Evolutionary conservation across 2,329 filamentous ascomycete species (phyloP).

Genomic region (Ustilaginoidea virens): DNA sequence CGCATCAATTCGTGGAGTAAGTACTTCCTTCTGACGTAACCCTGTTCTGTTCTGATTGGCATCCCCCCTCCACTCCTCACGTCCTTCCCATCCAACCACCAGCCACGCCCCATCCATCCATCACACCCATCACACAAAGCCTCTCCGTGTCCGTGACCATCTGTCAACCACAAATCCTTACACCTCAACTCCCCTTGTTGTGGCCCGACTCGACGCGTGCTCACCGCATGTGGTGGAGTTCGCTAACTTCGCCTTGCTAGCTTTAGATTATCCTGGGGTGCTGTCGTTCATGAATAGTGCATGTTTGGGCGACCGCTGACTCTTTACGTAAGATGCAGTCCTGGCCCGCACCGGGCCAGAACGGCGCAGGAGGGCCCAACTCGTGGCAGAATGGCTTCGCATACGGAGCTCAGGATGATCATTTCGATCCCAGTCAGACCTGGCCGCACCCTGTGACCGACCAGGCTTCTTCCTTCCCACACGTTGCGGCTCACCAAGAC

Average conservation of each 20-base stretch:
- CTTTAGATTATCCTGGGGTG: slow-evolving; percentile 9
- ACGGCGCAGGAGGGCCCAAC: slow-evolving; percentile 19
- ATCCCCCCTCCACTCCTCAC: slow-evolving; percentile 1
- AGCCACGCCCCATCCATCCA: neutral
- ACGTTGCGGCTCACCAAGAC: slow-evolving; percentile 15
- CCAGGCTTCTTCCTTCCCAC: slow-evolving; percentile 16
- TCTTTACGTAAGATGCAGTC: slow-evolving; percentile 22
- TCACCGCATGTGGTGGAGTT: slow-evolving; percentile 8
- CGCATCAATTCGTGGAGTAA: slow-evolving; percentile 2
- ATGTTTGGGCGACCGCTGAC: slow-evolving; percentile 9
- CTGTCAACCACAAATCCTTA: no score
- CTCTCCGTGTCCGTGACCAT: no score
- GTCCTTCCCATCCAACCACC: neutral
- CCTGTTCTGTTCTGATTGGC: slow-evolving; percentile 1
- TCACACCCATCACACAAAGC: no score
- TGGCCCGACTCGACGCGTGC: slow-evolving; percentile 6
- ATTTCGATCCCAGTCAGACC: slow-evolving; percentile 22
- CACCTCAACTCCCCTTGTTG: no score
- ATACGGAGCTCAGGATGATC: slow-evolving; percentile 17
- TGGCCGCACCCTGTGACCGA: slow-evolving; percentile 22
- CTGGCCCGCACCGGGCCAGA: slow-evolving; percentile 22
- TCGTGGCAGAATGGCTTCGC: slow-evolving; percentile 20
- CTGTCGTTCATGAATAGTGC: slow-evolving; percentile 8
- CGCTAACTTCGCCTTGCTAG: slow-evolving; percentile 16
- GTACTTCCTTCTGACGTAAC: slow-evolving; percentile 5